Base-by-base conservation (phyloP, 1,284 basidiomycete genomes). In the Boletus semigastroideus region DNA sequence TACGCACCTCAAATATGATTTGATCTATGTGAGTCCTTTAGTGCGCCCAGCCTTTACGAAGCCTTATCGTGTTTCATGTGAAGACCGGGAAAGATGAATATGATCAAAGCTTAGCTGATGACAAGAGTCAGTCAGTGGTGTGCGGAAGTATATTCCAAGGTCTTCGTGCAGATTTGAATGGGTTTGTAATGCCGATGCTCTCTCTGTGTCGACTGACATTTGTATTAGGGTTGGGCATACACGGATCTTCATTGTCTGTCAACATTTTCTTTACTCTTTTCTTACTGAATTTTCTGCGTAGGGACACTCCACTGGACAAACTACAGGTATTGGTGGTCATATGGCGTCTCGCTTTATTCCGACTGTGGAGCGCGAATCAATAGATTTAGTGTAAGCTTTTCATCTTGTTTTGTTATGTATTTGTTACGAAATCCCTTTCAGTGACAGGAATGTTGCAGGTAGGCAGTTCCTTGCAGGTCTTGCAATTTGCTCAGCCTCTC, bases 351-450 rank as follows among this genome's bases (percentile, higher is more conserved):
- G 94, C 12, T 98, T 98, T 67, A 96, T 99, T 54, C 93, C 94
- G 1, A 99, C 95, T 0, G 94, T 99, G 1, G 95, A 99, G 71
- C 83, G 95, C 58, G 95, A 98, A 72, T 92, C 90, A 0, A 87
- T 98, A 54, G 94, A 97, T 70, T 73, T 94, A 8, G 85, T 90
- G 83, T 90, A 66, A 69, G 59, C 7, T 4, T 17, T 2, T 34
- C 11, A 5, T 42, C 39, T 33, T 34, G 11, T 38, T 17, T n/a
- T 22, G 8, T 11, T 7, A 11, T 40, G 2, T 4, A 11, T 19
- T 16, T 37, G 5, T 40, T 9, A 55, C n/a, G 5, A 4, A 22
- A 8, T 9, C 16, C 22, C 2, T 33, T 17, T 38, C 20, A 53
- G 51, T 61, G 90, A 93, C 68, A 82, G 82, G 36, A 86, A 90